A percentile compares a stretch with the other conserved stretches of the same genome.
Conservation (phyloP, 192 early-diverging fungal genomes). For the Obelidium mucronatum region DNA sequence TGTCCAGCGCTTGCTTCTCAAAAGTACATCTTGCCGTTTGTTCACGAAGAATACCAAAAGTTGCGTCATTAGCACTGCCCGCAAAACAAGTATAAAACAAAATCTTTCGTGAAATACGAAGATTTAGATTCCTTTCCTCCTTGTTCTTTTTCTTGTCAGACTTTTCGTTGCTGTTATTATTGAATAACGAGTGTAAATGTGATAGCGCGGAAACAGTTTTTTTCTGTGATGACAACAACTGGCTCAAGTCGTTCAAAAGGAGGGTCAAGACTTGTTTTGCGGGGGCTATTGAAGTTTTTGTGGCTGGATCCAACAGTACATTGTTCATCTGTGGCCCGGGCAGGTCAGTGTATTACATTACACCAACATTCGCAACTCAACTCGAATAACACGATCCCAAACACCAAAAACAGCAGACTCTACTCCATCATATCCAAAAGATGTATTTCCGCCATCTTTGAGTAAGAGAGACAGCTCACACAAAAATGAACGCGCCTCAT, state of each 20-base stretch:
- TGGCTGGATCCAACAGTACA: background rate
- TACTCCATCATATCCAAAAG: slow-evolving; percentile 12
- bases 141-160: background rate
- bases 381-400: slow-evolving; percentile 17
- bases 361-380: slow-evolving; percentile 3
- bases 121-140: background rate
- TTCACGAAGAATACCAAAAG: too few relatives aligned
- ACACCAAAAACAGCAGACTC: slow-evolving; percentile 10
- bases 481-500: background rate
- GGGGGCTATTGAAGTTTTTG: background rate
- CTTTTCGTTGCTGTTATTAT: background rate
- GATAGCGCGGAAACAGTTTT: slow-evolving; percentile 16
- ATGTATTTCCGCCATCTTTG: background rate
- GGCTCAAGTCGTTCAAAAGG: background rate
- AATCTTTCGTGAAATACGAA: background rate
- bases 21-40: background rate
- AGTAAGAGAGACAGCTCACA: background rate
- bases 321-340: slow-evolving; percentile 2
- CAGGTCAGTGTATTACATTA: background rate
- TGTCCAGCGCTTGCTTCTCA: background rate
- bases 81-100: slow-evolving; percentile 29
- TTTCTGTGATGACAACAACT: background rate
- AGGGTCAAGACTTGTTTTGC: background rate
- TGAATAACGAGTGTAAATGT: slow-evolving; percentile 11
- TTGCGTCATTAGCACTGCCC: background rate